Base-by-base conservation (phyloP, 805 yeast genomes). In the Saccharomyces paradoxus region DNA sequence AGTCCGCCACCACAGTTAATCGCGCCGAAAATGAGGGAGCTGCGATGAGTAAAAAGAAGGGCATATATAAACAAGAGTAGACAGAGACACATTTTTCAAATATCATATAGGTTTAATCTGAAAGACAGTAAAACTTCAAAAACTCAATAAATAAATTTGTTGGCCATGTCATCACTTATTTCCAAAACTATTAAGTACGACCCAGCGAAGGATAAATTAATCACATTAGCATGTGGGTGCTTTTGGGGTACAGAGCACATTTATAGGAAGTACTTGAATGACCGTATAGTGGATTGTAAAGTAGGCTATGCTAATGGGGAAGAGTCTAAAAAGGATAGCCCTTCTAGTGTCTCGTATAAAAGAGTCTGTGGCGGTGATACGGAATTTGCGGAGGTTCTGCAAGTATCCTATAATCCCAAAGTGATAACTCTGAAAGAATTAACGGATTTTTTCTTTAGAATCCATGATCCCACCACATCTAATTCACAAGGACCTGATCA, bases 241-340 rank as follows among this genome's bases (percentile, higher is more conserved):
- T 87, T 86, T 73, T 87, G 96, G 96, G 95, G 95, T 21, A 89
- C 86, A 13, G 97, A 92, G 63, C 87, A 85, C 60, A 82, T 91
- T 27, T 90, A 81, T 74, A 74, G 85, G 58, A 88, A 87, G 68
- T 78, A 87, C 59, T 87, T 81, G 64, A 79, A 76, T 17, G 76
- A 71, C 52, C 82, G 79, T 65, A 70, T 92, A 22, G 66, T 84
- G 10, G 97, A 88, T 66, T 77, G 84, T 48, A 83, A 81, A 66
- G 98, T 92, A 12, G 99, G 99, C 2, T 94, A 84, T 70, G 87
- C 96, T 49, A 95, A 94, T 59, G 98, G 98, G 10, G 56, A 60
- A 22, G 71, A 74, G 1, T 50, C 60, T 0, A 64, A 71, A 46
- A 89, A 91, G 22, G 73, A 68, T 47, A n/a, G 50, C 8, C 53